These are phyloP conservation scores for Suhomyces panamericanus DNA, from an alignment of 1,139 yeast genomes.

Conservation along the genomic window DNA sequence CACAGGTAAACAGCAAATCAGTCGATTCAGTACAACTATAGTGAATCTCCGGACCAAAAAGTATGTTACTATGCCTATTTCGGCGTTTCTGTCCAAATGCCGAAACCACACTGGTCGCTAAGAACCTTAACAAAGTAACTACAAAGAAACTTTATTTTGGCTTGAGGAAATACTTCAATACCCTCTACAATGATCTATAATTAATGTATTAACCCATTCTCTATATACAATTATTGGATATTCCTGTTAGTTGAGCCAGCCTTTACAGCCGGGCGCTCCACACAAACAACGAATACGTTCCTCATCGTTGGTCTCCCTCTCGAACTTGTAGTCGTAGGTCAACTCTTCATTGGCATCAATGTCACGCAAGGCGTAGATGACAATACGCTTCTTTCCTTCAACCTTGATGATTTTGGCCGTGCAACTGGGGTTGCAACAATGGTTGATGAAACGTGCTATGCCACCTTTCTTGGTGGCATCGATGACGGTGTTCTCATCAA, in stretches of 20 bases:
- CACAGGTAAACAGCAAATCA: too few species aligned
- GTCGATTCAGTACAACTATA: too few species aligned
- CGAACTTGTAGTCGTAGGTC: conserved; percentile 94
- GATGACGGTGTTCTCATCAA: conserved; percentile 91
- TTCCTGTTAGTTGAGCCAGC: conserved; percentile 67
- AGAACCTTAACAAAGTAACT: too few species aligned
- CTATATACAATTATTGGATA: conserved; percentile 1
- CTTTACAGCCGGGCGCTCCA: conserved; percentile 94
- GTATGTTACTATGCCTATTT: too few species aligned
- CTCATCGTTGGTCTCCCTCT: conserved; percentile 84
- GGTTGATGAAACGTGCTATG: conserved; percentile 93
- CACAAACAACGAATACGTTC: conserved; percentile 91
- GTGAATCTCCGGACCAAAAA: too few species aligned
- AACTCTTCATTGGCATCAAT: conserved; percentile 88
- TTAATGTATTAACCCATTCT: conserved; percentile 2
- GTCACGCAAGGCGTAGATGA: conserved; percentile 88
- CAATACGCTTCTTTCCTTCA: conserved; percentile 91
- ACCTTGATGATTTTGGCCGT: conserved; percentile 95
- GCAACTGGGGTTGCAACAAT: conserved; percentile 96
- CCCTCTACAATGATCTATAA: neutral
- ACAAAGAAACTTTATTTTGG: too few species aligned
- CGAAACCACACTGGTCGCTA: too few species aligned
- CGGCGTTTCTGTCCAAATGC: too few species aligned
- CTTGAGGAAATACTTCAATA: too few species aligned
- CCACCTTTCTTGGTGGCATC: conserved; percentile 99